Evolutionary conservation across 169 alveolate species (phyloP).

Genomic region (Cryptosporidium parvum): DNA sequence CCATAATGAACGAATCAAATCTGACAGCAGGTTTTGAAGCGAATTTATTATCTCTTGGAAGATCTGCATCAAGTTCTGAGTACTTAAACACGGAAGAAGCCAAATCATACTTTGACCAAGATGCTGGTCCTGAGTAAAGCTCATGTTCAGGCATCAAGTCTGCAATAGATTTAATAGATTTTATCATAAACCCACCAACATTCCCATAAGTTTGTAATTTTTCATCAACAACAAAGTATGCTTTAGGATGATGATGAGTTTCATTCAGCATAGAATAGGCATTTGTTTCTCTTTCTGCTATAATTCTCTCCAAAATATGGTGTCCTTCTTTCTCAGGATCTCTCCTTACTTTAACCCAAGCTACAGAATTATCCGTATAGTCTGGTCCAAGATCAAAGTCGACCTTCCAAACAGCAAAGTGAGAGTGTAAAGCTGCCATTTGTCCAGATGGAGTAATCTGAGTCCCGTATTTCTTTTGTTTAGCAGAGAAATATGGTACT

Average conservation of each 20-base stretch:
- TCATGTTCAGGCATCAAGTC: constrained; percentile 79
- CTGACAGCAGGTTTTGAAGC: constrained; percentile 82
- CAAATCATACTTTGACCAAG: constrained; percentile 82
- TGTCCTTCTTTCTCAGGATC: constrained; percentile 80
- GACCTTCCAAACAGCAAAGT: constrained; percentile 81
- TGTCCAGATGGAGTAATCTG: constrained; percentile 81
- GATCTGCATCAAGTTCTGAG: constrained; percentile 79
- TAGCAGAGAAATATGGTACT: constrained; percentile 81
- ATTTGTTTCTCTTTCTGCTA: constrained; percentile 79
- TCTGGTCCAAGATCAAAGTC: constrained; percentile 81
- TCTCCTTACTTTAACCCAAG: constrained; percentile 77
- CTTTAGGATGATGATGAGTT: constrained; percentile 78
- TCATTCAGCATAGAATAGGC: constrained; percentile 77
- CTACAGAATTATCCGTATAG: constrained; percentile 77
- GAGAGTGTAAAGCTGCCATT: constrained; percentile 83
- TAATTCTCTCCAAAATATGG: constrained; percentile 75
- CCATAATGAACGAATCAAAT: constrained; percentile 79
- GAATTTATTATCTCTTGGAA: constrained; percentile 82
- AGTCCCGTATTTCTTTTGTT: constrained; percentile 79
- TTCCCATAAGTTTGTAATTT: constrained; percentile 80
- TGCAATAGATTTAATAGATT: constrained; percentile 74
- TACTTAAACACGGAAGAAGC: constrained; percentile 79
- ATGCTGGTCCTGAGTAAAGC: constrained; percentile 81
- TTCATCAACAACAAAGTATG: constrained; percentile 79
- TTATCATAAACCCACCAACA: constrained; percentile 79